phyloP scores from a whole-genome alignment of 768 basidiomycete genomes.

The Lactarius psammicola region DNA sequence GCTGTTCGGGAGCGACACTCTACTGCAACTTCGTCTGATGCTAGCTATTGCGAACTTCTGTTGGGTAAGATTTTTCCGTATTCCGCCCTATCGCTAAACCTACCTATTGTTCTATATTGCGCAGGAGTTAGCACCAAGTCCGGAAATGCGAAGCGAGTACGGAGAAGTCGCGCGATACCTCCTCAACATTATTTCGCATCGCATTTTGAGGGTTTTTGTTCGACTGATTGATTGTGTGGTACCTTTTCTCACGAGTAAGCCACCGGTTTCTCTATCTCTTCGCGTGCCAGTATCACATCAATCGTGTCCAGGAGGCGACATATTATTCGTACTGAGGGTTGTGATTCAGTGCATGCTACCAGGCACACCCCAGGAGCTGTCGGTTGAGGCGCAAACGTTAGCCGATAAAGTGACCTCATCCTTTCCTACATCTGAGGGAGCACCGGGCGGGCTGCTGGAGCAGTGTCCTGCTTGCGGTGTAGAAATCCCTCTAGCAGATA shows the following conservation, averaged over 20 bases:
- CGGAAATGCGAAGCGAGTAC: conserved; percentile 18
- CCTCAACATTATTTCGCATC: conserved; percentile 20
- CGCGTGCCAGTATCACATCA: neutral
- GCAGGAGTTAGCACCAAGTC: conserved; percentile 15
- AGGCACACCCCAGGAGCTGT: conserved; percentile 41
- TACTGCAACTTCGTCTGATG: conserved; percentile 55
- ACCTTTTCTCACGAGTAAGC: conserved; percentile 22
- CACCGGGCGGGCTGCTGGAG: conserved; percentile 50
- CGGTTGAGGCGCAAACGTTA: conserved; percentile 42
- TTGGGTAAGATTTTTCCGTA: conserved; percentile 39
- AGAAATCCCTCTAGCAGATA: conserved; percentile 57
- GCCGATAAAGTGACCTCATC: conserved; percentile 38
- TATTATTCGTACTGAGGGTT: conserved; percentile 63
- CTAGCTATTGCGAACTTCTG: conserved; percentile 48
- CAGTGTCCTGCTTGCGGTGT: conserved; percentile 72
- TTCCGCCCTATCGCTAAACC: neutral
- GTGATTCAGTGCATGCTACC: conserved; percentile 58
- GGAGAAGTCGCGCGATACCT: conserved; percentile 17
- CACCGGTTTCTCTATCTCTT: conserved; percentile 18
- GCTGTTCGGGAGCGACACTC: conserved; percentile 59
- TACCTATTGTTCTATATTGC: neutral
- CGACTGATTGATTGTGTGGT: conserved; percentile 18
- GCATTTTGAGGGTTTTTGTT: conserved; percentile 19
- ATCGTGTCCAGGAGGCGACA: conserved; percentile 49
- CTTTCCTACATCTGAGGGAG: conserved; percentile 32